Evolutionary conservation across 2,329 filamentous ascomycete species (phyloP).

Genomic region (Neonectria ditissima): DNA sequence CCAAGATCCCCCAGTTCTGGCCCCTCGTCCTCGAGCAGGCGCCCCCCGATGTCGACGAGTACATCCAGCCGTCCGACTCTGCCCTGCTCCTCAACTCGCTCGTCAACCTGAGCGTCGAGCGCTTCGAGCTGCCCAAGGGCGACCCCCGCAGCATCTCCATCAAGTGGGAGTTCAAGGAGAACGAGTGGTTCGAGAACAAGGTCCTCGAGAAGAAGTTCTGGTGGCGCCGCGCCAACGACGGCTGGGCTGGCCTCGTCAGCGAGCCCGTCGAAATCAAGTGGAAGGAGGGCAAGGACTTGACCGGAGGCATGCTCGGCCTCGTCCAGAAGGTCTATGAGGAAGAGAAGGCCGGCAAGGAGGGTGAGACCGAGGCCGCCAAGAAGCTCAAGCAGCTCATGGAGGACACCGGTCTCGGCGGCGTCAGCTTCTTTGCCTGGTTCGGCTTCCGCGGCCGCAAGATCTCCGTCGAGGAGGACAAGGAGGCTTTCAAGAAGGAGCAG

Average conservation of each 20-base stretch:
- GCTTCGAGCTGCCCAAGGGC: constrained; percentile 82
- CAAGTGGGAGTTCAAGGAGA: constrained; percentile 82
- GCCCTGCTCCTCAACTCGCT: constrained; percentile 77
- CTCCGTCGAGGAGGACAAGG: constrained; percentile 76
- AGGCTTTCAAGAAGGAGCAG: constrained; percentile 70
- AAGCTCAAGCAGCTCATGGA: constrained; percentile 67
- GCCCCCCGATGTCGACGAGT: constrained; percentile 87
- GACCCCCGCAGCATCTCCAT: constrained; percentile 85
- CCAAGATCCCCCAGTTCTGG: constrained; percentile 91
- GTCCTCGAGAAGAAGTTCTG: constrained; percentile 93
- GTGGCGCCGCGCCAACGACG: constrained; percentile 77
- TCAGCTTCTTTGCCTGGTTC: constrained; percentile 92
- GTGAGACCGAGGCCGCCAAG: constrained; percentile 62
- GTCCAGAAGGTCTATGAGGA: constrained; percentile 76
- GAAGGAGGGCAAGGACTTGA: constrained; percentile 85
- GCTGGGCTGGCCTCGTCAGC: constrained; percentile 82
- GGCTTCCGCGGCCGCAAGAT: constrained; percentile 80
- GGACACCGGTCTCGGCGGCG: constrained; percentile 70
- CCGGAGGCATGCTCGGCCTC: constrained; percentile 80
- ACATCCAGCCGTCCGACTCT: constrained; percentile 85
- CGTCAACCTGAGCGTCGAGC: constrained; percentile 76
- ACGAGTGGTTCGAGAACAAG: constrained; percentile 83
- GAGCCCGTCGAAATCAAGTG: constrained; percentile 90
- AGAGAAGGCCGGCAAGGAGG: constrained; percentile 59
- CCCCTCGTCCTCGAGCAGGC: constrained; percentile 90